phyloP scores from a whole-genome alignment of 768 basidiomycete genomes.

The Trametes meyenii region DNA sequence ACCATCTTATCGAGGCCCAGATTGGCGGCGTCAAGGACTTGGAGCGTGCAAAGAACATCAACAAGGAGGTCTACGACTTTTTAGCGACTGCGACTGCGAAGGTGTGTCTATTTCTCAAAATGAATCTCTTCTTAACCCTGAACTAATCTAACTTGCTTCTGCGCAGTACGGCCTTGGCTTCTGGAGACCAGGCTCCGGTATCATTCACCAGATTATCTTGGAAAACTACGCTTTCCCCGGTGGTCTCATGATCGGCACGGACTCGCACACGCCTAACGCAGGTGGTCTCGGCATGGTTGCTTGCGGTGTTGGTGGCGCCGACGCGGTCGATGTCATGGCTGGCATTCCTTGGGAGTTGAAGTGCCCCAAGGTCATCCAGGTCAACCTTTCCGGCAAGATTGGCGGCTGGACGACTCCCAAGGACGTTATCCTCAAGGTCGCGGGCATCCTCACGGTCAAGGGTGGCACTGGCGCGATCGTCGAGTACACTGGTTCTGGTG shows the following conservation, averaged over 20 bases:
- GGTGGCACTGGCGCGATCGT: constrained; percentile 99
- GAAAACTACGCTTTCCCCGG: constrained; percentile 99
- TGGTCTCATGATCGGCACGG: constrained; percentile 99
- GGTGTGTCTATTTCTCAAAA: constrained; percentile 41
- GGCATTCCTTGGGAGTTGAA: constrained; percentile 98
- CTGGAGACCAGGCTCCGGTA: constrained; percentile 99
- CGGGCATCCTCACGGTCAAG: constrained; percentile 98
- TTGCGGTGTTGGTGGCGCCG: constrained; percentile 98
- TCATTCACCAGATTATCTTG: constrained; percentile 98
- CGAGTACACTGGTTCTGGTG: constrained; percentile 94
- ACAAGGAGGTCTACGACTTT: constrained; percentile 99
- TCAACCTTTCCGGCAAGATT: constrained; percentile 94
- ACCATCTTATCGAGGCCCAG: constrained; percentile 98
- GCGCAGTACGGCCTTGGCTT: constrained; percentile 94
- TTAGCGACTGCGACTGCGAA: constrained; percentile 96
- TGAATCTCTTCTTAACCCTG: background rate
- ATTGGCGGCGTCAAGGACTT: constrained; percentile 93
- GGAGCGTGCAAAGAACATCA: constrained; percentile 86
- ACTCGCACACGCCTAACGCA: constrained; percentile 99
- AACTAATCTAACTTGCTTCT: background rate
- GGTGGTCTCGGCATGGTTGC: constrained; percentile 99
- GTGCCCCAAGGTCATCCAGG: constrained; percentile 99
- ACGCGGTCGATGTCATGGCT: constrained; percentile 99
- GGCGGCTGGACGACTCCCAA: constrained; percentile 97
- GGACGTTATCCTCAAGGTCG: constrained; percentile 99